Percentiles rank a stretch among this genome's conserved stretches.
Conservation (phyloP, 768 basidiomycete species). For the Cyclocybe cylindracea region DNA sequence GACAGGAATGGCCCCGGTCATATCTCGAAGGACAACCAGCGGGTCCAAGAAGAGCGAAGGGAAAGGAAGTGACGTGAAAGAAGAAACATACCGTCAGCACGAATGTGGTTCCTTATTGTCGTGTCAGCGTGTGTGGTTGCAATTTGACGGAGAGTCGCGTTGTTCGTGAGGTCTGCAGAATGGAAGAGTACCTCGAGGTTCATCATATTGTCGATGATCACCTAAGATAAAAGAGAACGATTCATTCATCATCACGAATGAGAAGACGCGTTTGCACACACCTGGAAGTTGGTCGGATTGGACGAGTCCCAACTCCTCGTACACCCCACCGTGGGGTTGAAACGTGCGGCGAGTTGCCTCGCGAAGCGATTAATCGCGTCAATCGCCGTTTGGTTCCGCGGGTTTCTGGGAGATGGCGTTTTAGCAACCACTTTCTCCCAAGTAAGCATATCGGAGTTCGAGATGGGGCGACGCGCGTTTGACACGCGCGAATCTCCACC, state of each 20-base stretch:
- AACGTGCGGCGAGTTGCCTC: constrained; percentile 54
- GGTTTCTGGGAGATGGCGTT: constrained; percentile 41
- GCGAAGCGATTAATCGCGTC: constrained; percentile 61
- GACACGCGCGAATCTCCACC: neutral
- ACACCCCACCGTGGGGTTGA: constrained; percentile 60
- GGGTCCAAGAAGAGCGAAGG: too few species aligned
- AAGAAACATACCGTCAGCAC: constrained; percentile 51
- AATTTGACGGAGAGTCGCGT: constrained; percentile 57
- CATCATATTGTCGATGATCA: constrained; percentile 84
- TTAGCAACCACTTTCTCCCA: too few species aligned
- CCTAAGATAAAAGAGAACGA: constrained; percentile 30
- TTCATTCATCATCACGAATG: neutral
- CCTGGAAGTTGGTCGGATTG: constrained; percentile 62
- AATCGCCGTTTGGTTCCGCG: constrained; percentile 55
- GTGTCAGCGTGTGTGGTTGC: constrained; percentile 67
- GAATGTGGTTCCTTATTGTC: constrained; percentile 67
- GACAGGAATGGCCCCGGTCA: too few species aligned
- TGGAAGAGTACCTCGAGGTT: constrained; percentile 69
- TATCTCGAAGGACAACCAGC: too few species aligned
- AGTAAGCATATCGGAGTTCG: neutral
- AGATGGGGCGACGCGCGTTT: neutral
- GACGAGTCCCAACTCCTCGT: constrained; percentile 69
- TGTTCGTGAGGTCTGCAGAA: constrained; percentile 58
- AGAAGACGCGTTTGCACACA: constrained; percentile 18
- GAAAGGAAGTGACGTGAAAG: neutral